Conservation (phyloP, 108 stramenopile species). For the Aurantiochytrium sp. region DNA sequence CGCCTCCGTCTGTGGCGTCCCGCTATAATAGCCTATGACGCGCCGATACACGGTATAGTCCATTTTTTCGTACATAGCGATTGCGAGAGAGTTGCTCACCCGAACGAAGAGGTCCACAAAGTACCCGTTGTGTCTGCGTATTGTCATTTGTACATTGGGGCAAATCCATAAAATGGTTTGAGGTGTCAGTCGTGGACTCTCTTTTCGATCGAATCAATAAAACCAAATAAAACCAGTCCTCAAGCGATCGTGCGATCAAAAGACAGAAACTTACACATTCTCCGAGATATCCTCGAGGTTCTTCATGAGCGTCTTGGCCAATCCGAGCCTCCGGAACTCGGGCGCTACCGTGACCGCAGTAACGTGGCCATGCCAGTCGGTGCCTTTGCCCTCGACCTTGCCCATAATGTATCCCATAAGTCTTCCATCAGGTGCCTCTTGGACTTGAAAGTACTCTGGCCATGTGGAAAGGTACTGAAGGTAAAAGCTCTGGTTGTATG, state of each 20-base stretch:
- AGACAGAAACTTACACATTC: slow-evolving; percentile 46
- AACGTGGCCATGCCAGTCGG: slow-evolving; percentile 97
- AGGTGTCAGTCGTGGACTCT: neutral
- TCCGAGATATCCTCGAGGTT: slow-evolving; percentile 72
- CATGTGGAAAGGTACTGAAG: slow-evolving; percentile 81
- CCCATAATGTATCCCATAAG: slow-evolving; percentile 77
- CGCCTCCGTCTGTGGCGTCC: slow-evolving; percentile 66
- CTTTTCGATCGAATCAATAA: neutral
- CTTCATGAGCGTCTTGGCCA: slow-evolving; percentile 87
- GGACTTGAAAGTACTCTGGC: slow-evolving; percentile 87
- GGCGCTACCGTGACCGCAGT: slow-evolving; percentile 94
- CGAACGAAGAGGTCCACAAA: slow-evolving; percentile 98
- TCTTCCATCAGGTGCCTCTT: slow-evolving; percentile 59
- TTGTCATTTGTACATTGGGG: neutral
- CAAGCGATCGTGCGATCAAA: neutral
- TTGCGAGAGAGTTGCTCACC: slow-evolving; percentile 81
- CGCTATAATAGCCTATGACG: slow-evolving; percentile 81
- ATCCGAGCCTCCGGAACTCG: slow-evolving; percentile 69
- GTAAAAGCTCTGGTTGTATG: slow-evolving; percentile 75
- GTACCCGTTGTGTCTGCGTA: slow-evolving; percentile 53
- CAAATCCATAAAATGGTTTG: neutral
- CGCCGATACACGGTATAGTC: slow-evolving; percentile 81
- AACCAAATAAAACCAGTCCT: neutral
- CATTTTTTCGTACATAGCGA: slow-evolving; percentile 87
- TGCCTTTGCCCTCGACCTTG: slow-evolving; percentile 80